Evolutionary conservation across 768 basidiomycete species (phyloP).

Genomic region (Boletus subparvulus): DNA sequence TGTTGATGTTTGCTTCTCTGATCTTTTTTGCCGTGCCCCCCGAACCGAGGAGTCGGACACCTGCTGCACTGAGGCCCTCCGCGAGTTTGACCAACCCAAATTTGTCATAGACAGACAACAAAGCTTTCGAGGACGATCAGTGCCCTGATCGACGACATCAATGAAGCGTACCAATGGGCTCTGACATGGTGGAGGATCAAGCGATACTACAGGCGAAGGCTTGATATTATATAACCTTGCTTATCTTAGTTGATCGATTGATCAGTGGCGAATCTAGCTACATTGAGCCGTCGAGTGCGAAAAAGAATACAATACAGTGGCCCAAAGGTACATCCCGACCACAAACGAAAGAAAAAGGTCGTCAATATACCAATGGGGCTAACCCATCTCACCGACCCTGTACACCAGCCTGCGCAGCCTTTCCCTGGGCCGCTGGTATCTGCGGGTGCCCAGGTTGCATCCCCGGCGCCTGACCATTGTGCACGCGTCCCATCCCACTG

Average conservation of each 20-base stretch:
- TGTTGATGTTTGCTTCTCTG: conserved; percentile 86
- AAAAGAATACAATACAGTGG: conserved; percentile 6
- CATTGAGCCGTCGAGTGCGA: not conserved
- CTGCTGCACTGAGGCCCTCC: conserved; percentile 72
- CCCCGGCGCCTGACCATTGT: conserved; percentile 27
- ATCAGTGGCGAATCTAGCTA: conserved; percentile 2
- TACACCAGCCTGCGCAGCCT: conserved; percentile 33
- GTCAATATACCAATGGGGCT: conserved; percentile 4
- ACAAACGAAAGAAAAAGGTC: conserved; percentile 1
- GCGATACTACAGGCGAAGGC: not conserved
- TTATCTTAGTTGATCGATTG: conserved; percentile 19
- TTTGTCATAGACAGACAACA: conserved; percentile 97
- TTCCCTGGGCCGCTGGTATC: conserved; percentile 32
- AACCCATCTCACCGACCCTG: conserved; percentile 32
- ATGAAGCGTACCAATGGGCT: conserved; percentile 27
- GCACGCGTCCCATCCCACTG: conserved; percentile 18
- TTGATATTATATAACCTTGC: conserved; percentile 3
- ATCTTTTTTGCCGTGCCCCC: conserved; percentile 99
- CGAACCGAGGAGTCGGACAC: conserved; percentile 88
- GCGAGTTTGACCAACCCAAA: conserved; percentile 86
- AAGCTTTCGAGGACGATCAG: conserved; percentile 47
- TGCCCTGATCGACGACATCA: not conserved
- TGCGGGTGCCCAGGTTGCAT: conserved; percentile 33
- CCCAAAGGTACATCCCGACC: conserved; percentile 7
- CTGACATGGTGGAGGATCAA: conserved; percentile 25